Conservation (phyloP, 176 grass and related monocot genomes). For the Rhipidocladum racemiflorum region DNA sequence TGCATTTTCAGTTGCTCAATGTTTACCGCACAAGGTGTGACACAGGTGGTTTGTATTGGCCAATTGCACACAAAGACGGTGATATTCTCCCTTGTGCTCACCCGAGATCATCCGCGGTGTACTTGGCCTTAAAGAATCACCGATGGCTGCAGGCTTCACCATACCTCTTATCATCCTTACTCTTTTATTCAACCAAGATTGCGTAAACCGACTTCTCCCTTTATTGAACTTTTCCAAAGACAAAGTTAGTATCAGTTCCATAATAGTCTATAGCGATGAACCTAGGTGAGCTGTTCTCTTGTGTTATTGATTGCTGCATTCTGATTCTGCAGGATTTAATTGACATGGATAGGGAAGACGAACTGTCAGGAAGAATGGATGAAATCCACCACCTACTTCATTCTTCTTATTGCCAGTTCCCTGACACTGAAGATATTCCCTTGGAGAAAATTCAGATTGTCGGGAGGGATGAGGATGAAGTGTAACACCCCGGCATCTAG, state of each 20-base stretch:
- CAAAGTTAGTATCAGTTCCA: slow-evolving; percentile 49
- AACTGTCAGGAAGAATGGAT: slow-evolving; percentile 53
- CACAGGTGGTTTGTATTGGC: slow-evolving; percentile 80
- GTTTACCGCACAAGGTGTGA: slow-evolving; percentile 79
- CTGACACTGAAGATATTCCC: slow-evolving; percentile 28
- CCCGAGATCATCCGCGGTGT: slow-evolving; percentile 86
- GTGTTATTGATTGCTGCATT: background rate
- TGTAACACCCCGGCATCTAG: no score
- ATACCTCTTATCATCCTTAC: slow-evolving; percentile 76
- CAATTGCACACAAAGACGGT: slow-evolving; percentile 75
- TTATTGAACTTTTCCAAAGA: slow-evolving; percentile 64
- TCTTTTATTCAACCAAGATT: slow-evolving; percentile 86
- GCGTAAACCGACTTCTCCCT: slow-evolving; percentile 73
- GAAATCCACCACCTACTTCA: slow-evolving; percentile 63
- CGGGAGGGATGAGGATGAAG: slow-evolving; percentile 21
- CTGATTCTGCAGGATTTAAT: slow-evolving; percentile 59
- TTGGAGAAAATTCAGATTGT: slow-evolving; percentile 35
- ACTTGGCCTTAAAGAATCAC: slow-evolving; percentile 75
- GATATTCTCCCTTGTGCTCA: slow-evolving; percentile 83
- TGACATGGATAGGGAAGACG: slow-evolving; percentile 69
- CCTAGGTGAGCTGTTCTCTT: background rate
- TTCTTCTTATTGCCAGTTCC: slow-evolving; percentile 63
- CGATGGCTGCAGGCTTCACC: slow-evolving; percentile 64
- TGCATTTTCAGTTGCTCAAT: slow-evolving; percentile 67
- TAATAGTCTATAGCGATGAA: background rate